These are phyloP conservation scores for Ophiocordyceps unilateralis DNA, from an alignment of 2,329 filamentous ascomycete species.

Conservation along the genomic window DNA sequence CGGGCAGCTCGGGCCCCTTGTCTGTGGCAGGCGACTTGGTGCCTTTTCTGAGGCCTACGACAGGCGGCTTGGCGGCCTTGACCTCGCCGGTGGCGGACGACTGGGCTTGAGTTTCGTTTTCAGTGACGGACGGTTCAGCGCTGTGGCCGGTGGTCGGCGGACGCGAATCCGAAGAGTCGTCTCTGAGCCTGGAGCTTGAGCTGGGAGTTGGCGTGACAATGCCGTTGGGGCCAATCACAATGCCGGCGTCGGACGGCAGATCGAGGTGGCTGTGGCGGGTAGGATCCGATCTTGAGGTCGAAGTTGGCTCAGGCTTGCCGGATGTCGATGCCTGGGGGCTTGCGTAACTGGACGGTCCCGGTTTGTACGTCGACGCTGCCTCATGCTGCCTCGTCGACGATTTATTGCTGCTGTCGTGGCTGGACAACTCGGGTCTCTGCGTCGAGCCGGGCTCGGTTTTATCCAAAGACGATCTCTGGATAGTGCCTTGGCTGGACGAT, in stretches of 20 bases:
- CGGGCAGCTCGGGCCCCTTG: not conserved
- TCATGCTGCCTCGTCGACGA: too few species aligned
- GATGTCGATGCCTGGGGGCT: not conserved
- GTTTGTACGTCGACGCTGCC: too few species aligned
- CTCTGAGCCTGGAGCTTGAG: not conserved
- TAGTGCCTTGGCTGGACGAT: too few species aligned
- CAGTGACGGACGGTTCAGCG: not conserved
- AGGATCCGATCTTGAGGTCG: not conserved
- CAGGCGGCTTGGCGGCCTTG: not conserved
- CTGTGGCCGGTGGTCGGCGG: not conserved
- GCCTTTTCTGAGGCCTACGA: not conserved
- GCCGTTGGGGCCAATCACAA: conserved; percentile 12
- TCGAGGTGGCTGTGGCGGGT: not conserved
- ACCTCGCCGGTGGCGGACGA: not conserved
- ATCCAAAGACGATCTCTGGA: too few species aligned
- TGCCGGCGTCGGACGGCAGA: conserved; percentile 3
- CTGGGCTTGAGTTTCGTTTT: not conserved
- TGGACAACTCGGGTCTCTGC: too few species aligned
- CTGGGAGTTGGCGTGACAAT: conserved; percentile 4
- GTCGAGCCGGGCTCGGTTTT: too few species aligned
- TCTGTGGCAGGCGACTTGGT: not conserved
- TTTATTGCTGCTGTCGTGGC: too few species aligned
- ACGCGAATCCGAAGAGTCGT: not conserved
- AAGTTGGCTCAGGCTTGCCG: not conserved
- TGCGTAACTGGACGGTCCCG: too few species aligned